phyloP scores from a whole-genome alignment of 2,329 filamentous ascomycete genomes.

The Exserohilum rostratum region DNA sequence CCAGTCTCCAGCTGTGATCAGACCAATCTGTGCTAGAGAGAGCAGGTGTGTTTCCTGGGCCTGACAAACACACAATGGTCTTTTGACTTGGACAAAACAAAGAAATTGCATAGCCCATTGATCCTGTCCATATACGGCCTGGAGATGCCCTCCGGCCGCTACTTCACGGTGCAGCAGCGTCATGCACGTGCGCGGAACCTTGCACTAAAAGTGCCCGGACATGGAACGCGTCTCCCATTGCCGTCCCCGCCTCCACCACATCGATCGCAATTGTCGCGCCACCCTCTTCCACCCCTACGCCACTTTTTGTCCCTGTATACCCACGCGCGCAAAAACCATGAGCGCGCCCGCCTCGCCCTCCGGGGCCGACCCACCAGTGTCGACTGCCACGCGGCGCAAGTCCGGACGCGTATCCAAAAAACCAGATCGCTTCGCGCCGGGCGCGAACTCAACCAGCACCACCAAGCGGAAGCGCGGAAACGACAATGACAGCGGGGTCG shows the following conservation, averaged over 20 bases:
- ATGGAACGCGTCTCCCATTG: slow-evolving; percentile 25
- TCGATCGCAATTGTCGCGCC: slow-evolving; percentile 29
- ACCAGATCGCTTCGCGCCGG: slow-evolving; percentile 42
- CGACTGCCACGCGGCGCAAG: slow-evolving; percentile 45
- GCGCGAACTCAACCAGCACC: slow-evolving; percentile 36
- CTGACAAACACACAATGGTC: too few species aligned
- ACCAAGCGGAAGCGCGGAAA: slow-evolving; percentile 47
- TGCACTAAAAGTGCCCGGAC: slow-evolving; percentile 22
- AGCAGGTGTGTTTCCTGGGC: too few species aligned
- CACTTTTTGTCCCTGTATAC: slow-evolving; percentile 1
- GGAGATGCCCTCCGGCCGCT: background rate
- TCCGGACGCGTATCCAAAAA: slow-evolving; percentile 51
- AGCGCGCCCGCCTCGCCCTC: slow-evolving; percentile 36
- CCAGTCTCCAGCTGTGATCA: background rate
- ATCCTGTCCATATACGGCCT: too few species aligned
- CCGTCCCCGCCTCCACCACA: slow-evolving; percentile 25
- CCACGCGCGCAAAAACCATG: slow-evolving; percentile 38
- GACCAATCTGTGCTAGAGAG: background rate
- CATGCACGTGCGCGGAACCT: slow-evolving; percentile 18
- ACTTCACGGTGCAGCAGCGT: slow-evolving; percentile 9
- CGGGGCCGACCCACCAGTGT: slow-evolving; percentile 30
- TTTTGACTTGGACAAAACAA: too few species aligned
- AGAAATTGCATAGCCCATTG: too few species aligned
- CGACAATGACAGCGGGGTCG: slow-evolving; percentile 39
- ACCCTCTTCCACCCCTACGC: slow-evolving; percentile 10